Conservation (phyloP, 2,329 filamentous ascomycete genomes). For the Aspergillus sp. region DNA sequence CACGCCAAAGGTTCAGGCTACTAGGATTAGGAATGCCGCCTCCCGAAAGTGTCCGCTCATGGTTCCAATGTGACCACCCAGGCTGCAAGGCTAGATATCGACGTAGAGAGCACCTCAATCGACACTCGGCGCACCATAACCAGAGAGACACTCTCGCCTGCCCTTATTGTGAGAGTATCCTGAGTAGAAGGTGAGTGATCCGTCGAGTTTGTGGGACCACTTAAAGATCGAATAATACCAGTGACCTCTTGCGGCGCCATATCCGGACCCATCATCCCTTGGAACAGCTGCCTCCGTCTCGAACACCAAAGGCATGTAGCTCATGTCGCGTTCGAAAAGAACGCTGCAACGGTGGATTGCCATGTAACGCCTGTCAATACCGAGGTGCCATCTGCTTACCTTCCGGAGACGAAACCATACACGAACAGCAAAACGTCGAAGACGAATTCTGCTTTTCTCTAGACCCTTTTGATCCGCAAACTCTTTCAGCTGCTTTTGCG, state of each 20-base stretch:
- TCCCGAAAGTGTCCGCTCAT: too few relatives aligned
- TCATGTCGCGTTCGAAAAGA: conserved; percentile 10
- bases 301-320: conserved; percentile 9
- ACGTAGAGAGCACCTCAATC: conserved; percentile 16
- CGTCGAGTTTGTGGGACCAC: not conserved
- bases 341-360: conserved; percentile 8
- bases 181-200: conserved; percentile 7
- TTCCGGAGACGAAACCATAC: too few relatives aligned
- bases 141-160: conserved; percentile 5
- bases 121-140: conserved; percentile 9
- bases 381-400: conserved; percentile 5
- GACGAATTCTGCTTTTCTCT: not conserved
- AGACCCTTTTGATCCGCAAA: not conserved
- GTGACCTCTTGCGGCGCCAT: conserved; percentile 15
- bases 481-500: too few relatives aligned
- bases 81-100: conserved; percentile 13
- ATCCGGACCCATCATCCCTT: conserved; percentile 10
- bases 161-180: conserved; percentile 9
- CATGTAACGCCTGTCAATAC: conserved; percentile 9
- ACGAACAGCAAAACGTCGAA: too few relatives aligned
- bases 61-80: conserved; percentile 9
- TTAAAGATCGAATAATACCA: too few relatives aligned
- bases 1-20: too few relatives aligned
- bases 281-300: conserved; percentile 5
- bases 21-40: too few relatives aligned